phyloP scores from a whole-genome alignment of 257 asterid genomes.

The Solanum tacnaense region DNA sequence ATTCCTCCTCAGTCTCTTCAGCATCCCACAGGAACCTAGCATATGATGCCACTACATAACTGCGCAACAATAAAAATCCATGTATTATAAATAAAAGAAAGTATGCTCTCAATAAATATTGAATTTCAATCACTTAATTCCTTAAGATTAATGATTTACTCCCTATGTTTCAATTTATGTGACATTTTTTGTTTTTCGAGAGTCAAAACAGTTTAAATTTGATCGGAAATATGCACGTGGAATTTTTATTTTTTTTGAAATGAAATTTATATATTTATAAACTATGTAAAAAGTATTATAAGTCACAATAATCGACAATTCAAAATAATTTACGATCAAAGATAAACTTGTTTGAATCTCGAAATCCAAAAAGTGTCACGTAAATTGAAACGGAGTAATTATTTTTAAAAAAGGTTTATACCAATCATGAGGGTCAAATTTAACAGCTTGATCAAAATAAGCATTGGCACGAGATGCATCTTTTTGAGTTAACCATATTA shows the following conservation, averaged over 20 bases:
- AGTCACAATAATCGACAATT: too few species aligned
- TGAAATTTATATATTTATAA: too few species aligned
- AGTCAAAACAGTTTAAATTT: too few species aligned
- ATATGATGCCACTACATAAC: not conserved
- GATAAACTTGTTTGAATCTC: too few species aligned
- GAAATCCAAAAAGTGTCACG: accelerated
- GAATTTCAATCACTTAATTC: not conserved
- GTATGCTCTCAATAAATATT: not conserved
- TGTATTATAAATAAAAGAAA: not conserved
- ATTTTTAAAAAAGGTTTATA: not conserved
- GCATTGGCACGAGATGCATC: slow-evolving; percentile 63
- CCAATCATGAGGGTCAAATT: slow-evolving; percentile 76
- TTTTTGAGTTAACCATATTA: slow-evolving; percentile 64
- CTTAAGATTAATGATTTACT: not conserved
- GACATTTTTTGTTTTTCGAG: too few species aligned
- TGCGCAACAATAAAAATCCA: not conserved
- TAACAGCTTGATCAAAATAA: slow-evolving; percentile 74
- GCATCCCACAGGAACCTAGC: not conserved
- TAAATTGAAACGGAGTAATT: too few species aligned
- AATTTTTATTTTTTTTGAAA: too few species aligned
- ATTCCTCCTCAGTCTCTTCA: not conserved
- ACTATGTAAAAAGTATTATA: too few species aligned
- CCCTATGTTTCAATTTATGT: too few species aligned
- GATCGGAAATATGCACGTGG: accelerated
- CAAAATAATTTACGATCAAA: too few species aligned